Percentiles rank a stretch among this genome's conserved stretches.
Evolutionary conservation across 75 land plant genomes (phyloP).

Genomic region (Adiantum capillusveneris): DNA sequence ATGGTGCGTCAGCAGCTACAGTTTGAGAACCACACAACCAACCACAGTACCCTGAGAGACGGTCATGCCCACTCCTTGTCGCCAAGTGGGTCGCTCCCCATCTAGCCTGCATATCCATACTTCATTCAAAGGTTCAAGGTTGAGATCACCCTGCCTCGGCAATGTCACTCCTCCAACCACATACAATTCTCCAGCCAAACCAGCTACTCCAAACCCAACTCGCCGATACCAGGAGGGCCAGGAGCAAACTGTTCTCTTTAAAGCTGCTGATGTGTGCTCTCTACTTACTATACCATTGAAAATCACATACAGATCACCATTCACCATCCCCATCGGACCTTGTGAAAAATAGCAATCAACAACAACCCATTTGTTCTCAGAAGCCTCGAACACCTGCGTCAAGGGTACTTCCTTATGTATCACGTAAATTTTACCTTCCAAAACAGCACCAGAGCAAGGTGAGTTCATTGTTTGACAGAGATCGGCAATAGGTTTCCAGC

Average conservation of each 20-base stretch:
- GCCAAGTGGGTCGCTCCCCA: conserved; percentile 62
- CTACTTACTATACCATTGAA: conserved; percentile 50
- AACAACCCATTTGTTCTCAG: conserved; percentile 43
- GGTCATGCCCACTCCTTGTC: conserved; percentile 59
- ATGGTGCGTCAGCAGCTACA: conserved; percentile 2
- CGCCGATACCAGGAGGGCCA: conserved; percentile 50
- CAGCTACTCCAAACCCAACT: conserved; percentile 68
- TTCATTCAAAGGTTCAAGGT: conserved; percentile 46
- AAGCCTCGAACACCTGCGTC: conserved; percentile 54
- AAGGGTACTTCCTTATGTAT: conserved; percentile 66
- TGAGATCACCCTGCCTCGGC: conserved; percentile 50
- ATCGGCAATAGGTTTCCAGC: conserved; percentile 71
- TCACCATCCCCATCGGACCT: conserved; percentile 83
- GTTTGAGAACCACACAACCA: conserved; percentile 64
- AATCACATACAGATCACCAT: conserved; percentile 58
- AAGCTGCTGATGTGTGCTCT: conserved; percentile 31
- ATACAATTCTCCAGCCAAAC: conserved; percentile 65
- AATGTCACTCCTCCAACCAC: conserved; percentile 80
- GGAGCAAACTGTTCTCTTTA: conserved; percentile 23
- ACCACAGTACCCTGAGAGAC: conserved; percentile 56
- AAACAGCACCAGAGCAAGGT: conserved; percentile 72
- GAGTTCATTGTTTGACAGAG: conserved; percentile 59
- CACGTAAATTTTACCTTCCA: conserved; percentile 65
- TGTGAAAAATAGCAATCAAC: conserved; percentile 64
- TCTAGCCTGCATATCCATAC: conserved; percentile 50